phyloP scores from a whole-genome alignment of 2,329 filamentous ascomycete genomes.

The Ceratocystis colombiana region DNA sequence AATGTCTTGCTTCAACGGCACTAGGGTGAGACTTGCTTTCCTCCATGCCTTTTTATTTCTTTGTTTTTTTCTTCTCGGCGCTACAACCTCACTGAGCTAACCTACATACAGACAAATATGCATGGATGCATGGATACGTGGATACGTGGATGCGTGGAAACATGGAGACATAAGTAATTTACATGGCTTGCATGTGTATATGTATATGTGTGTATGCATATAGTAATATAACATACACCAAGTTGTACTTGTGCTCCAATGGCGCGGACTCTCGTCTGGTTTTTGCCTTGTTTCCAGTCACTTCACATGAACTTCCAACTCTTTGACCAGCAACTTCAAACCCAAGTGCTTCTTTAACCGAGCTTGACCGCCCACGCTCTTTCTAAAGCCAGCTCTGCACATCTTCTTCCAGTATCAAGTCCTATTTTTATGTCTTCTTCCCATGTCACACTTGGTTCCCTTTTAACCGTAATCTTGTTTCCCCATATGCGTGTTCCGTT shows the following conservation, averaged over 20 bases:
- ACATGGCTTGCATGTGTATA: background rate
- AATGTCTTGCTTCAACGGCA: constrained; percentile 6
- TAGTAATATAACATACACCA: background rate
- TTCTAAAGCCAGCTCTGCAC: constrained; percentile 2
- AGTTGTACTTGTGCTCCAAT: background rate
- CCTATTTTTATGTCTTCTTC: background rate
- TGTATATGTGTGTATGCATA: background rate
- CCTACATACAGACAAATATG: too few species aligned
- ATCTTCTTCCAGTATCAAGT: too few species aligned
- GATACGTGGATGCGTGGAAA: too few species aligned
- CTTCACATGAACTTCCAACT: background rate
- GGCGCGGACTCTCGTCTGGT: background rate
- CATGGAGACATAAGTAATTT: background rate
- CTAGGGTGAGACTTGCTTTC: background rate
- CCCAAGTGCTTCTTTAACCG: background rate
- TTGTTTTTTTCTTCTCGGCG: background rate
- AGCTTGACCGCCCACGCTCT: background rate
- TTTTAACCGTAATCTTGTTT: background rate
- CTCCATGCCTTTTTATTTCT: background rate
- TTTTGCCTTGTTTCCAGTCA: background rate
- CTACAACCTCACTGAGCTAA: too few species aligned
- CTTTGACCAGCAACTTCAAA: background rate
- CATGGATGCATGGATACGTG: too few species aligned
- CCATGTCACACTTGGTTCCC: background rate
- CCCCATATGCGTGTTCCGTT: background rate